These are phyloP conservation scores for Paraglomus occultum DNA, from an alignment of 192 early-diverging fungal species.

Conservation along the genomic window DNA sequence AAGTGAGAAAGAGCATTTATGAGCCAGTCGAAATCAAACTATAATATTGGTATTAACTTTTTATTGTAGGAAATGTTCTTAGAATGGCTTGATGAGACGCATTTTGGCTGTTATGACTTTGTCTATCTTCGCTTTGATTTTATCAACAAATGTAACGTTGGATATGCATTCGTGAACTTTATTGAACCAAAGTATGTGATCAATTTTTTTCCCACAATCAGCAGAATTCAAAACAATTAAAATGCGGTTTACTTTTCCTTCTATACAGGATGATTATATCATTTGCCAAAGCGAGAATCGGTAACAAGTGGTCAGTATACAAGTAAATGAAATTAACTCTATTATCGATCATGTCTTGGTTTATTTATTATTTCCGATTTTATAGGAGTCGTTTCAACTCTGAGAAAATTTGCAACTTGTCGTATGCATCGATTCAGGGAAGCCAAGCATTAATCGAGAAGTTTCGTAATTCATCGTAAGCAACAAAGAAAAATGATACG, in stretches of 20 bases:
- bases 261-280: constrained; percentile 55
- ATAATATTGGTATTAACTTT: not conserved
- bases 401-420: constrained; percentile 70
- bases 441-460: constrained; percentile 69
- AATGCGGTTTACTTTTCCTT: too few species aligned
- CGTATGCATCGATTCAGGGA: constrained; percentile 83
- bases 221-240: not conserved
- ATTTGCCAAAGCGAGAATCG: constrained; percentile 65
- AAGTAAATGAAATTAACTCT: not conserved
- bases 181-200: constrained; percentile 50
- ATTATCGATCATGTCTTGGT: not conserved
- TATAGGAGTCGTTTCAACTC: constrained; percentile 69
- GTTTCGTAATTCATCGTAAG: constrained; percentile 76
- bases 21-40: not conserved
- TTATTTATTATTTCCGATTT: not conserved
- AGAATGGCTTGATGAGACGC: constrained; percentile 68
- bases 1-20: constrained; percentile 40
- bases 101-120: constrained; percentile 69
- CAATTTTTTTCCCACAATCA: not conserved
- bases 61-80: constrained; percentile 67
- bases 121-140: constrained; percentile 87
- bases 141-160: constrained; percentile 86
- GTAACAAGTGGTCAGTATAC: constrained; percentile 63
- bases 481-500: not conserved
- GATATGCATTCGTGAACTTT: constrained; percentile 78